Conservation (phyloP, 2,329 filamentous ascomycete species). For the Celoporthe dispersa region DNA sequence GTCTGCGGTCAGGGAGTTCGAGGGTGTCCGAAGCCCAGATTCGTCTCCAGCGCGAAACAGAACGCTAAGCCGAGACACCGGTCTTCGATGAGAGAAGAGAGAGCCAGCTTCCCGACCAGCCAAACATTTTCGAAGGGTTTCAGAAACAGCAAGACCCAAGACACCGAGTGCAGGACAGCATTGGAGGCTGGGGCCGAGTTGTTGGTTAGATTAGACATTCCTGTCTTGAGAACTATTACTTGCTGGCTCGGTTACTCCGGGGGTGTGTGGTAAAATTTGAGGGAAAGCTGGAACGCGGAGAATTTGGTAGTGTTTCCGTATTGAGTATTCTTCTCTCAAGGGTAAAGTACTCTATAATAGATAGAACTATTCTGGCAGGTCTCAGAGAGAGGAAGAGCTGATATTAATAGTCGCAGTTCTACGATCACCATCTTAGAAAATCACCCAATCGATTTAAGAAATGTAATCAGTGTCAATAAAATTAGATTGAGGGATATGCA, state of each 20-base stretch:
- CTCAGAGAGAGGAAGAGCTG: not conserved
- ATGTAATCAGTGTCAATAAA: constrained; percentile 48
- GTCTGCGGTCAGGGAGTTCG: constrained; percentile 52
- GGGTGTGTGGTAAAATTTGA: too few species aligned
- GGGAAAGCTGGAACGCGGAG: constrained; percentile 47
- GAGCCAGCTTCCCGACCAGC: not conserved
- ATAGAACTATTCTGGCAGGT: not conserved
- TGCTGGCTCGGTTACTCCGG: constrained; percentile 51
- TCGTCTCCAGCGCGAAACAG: constrained; percentile 56
- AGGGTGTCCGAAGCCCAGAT: constrained; percentile 53
- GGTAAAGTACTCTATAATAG: not conserved
- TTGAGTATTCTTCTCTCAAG: not conserved
- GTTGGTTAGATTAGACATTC: constrained; percentile 48
- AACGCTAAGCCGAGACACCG: constrained; percentile 54
- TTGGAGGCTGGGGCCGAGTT: constrained; percentile 50
- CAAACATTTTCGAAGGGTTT: not conserved
- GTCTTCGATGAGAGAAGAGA: constrained; percentile 42
- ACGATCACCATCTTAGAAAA: constrained; percentile 58
- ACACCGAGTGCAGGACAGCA: constrained; percentile 51
- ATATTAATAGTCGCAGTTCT: constrained; percentile 39
- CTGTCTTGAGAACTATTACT: constrained; percentile 49
- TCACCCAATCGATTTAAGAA: constrained; percentile 59
- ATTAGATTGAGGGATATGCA: constrained; percentile 50
- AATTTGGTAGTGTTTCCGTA: constrained; percentile 37
- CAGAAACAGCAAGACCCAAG: constrained; percentile 48